Conservation (phyloP, 305 asterid species). For the Fraxinus angustifolia region DNA sequence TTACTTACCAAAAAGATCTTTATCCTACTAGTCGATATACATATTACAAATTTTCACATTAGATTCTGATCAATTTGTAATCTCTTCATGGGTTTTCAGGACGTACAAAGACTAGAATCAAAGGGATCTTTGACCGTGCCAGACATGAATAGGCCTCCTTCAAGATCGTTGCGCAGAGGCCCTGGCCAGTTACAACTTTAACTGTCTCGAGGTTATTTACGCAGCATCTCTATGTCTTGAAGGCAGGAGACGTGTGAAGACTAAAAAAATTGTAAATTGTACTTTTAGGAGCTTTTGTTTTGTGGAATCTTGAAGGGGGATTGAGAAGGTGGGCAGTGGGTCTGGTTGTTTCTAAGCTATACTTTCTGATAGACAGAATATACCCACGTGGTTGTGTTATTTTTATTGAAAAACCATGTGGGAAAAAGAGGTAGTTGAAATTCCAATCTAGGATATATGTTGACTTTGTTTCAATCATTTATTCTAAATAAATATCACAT, state of each 20-base stretch:
- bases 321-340: constrained; percentile 40
- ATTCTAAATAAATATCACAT: not conserved
- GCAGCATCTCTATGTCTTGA: constrained; percentile 20
- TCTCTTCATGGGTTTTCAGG: constrained; percentile 42
- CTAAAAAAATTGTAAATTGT: constrained; percentile 62
- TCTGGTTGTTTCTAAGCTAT: constrained; percentile 45
- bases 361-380: constrained; percentile 34
- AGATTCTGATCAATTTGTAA: constrained; percentile 4
- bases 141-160: constrained; percentile 57
- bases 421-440: constrained; percentile 12
- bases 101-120: constrained; percentile 51
- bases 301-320: constrained; percentile 31
- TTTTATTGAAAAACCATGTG: constrained; percentile 69
- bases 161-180: constrained; percentile 60
- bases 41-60: not conserved
- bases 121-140: constrained; percentile 40
- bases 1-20: not conserved
- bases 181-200: constrained; percentile 63
- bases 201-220: constrained; percentile 1
- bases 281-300: constrained; percentile 58
- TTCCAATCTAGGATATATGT: not conserved
- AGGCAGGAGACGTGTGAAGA: constrained; percentile 26
- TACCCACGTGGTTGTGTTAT: constrained; percentile 73
- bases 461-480: not conserved
- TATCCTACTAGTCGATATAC: not conserved